Evolutionary conservation across 495 filamentous ascomycete genomes (phyloP).

Genomic region (Xylaria palmicola): DNA sequence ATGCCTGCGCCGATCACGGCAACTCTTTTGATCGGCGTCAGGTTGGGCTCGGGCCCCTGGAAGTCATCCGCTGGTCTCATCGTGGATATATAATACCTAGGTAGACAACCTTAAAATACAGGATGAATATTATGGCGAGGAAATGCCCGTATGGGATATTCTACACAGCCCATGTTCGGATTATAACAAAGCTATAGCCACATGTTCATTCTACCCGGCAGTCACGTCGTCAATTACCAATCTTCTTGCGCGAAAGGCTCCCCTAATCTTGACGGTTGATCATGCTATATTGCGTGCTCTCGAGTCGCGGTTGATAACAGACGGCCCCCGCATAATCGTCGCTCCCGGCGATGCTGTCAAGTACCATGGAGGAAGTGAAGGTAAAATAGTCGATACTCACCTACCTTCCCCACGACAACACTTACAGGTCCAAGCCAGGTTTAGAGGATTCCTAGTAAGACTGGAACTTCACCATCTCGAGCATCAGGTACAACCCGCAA

Average conservation of each 20-base stretch:
- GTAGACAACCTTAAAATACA: neutral
- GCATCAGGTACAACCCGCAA: neutral
- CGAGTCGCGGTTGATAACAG: neutral
- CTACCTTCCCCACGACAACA: too few species aligned
- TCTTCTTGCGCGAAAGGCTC: neutral
- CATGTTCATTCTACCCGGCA: neutral
- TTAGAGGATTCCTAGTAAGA: too few species aligned
- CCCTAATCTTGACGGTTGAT: neutral
- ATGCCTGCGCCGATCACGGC: slow-evolving; percentile 72
- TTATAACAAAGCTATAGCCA: neutral
- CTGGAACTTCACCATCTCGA: too few species aligned
- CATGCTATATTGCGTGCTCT: slow-evolving; percentile 16
- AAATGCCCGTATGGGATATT: neutral
- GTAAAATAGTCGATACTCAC: too few species aligned
- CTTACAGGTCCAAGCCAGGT: too few species aligned
- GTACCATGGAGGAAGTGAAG: too few species aligned
- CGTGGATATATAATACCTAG: neutral
- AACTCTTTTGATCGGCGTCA: slow-evolving; percentile 41
- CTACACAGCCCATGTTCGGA: neutral
- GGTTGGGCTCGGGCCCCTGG: slow-evolving; percentile 7
- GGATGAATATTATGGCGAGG: neutral
- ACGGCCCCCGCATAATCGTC: neutral
- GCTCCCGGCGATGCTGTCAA: neutral
- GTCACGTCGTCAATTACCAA: slow-evolving; percentile 2
- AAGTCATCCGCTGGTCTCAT: neutral